Percentiles rank a stretch among this genome's conserved stretches.
These are phyloP conservation scores for Coniophora puteana DNA, from an alignment of 1,284 basidiomycete genomes.

Conservation along the genomic window DNA sequence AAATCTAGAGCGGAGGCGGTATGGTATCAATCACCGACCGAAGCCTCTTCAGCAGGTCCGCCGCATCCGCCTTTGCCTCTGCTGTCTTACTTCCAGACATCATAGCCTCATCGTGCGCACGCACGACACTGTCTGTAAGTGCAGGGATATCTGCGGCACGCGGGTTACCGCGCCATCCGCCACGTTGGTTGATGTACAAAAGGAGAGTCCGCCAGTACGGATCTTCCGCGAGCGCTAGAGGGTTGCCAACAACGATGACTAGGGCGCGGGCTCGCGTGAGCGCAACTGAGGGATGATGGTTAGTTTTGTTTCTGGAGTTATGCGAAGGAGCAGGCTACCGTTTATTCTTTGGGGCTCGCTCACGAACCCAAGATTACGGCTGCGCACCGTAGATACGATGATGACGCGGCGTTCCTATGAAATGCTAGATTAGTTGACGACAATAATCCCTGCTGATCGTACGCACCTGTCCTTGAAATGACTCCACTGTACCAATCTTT, in stretches of 20 bases:
- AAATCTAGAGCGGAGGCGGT: no score
- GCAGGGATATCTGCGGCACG: no score
- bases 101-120: no score
- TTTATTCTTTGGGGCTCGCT: conserved; percentile 62
- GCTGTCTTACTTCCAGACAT: no score
- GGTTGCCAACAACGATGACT: conserved; percentile 52
- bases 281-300: conserved; percentile 39
- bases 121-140: no score
- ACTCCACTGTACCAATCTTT: conserved; percentile 61
- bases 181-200: conserved; percentile 42
- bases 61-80: no score
- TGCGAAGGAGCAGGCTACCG: conserved; percentile 32
- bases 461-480: conserved; percentile 62
- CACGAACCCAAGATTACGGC: conserved; percentile 63
- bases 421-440: not conserved
- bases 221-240: conserved; percentile 51
- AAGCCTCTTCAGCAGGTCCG: no score
- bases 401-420: conserved; percentile 62
- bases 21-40: no score
- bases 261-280: conserved; percentile 55
- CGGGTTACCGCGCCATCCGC: conserved; percentile 48
- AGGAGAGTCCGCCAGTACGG: conserved; percentile 53
- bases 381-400: conserved; percentile 64
- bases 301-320: not conserved
- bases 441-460: not conserved